Evolutionary conservation across 2,329 filamentous ascomycete genomes (phyloP).

Genomic region (Aphanoascus verrucosus): DNA sequence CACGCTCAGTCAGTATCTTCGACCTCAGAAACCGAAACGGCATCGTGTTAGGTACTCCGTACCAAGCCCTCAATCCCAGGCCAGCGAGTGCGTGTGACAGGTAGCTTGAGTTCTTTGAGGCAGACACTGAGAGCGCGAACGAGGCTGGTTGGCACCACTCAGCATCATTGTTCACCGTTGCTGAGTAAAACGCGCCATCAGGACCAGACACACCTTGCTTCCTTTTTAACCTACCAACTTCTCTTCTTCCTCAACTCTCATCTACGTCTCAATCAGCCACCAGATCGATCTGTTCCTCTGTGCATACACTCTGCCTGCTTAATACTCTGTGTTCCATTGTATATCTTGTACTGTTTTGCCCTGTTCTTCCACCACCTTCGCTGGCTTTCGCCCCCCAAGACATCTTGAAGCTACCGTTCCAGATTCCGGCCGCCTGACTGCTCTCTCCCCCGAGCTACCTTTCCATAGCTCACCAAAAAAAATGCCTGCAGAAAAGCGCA

Average conservation of each 20-base stretch:
- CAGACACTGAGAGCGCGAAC: not conserved
- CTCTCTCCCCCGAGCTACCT: slow-evolving; percentile 8
- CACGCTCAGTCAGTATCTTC: too few relatives aligned
- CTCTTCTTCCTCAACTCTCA: not conserved
- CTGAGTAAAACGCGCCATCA: slow-evolving; percentile 13
- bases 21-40: too few relatives aligned
- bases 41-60: too few relatives aligned
- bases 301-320: not conserved
- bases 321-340: not conserved
- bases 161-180: not conserved
- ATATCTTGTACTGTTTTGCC: not conserved
- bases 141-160: slow-evolving; percentile 13
- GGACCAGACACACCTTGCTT: slow-evolving; percentile 6
- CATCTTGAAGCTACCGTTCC: slow-evolving; percentile 5
- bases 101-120: not conserved
- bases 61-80: too few relatives aligned
- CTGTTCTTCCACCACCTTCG: slow-evolving; percentile 4
- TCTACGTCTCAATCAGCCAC: not conserved
- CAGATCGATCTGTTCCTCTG: not conserved
- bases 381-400: not conserved
- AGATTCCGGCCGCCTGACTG: slow-evolving; percentile 6
- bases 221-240: slow-evolving; percentile 5
- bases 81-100: too few relatives aligned
- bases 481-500: slow-evolving; percentile 40
- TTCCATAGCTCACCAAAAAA: slow-evolving; percentile 27